Evolutionary conservation across 768 basidiomycete genomes (phyloP).

Genomic region (Tricholoma flavovirens): DNA sequence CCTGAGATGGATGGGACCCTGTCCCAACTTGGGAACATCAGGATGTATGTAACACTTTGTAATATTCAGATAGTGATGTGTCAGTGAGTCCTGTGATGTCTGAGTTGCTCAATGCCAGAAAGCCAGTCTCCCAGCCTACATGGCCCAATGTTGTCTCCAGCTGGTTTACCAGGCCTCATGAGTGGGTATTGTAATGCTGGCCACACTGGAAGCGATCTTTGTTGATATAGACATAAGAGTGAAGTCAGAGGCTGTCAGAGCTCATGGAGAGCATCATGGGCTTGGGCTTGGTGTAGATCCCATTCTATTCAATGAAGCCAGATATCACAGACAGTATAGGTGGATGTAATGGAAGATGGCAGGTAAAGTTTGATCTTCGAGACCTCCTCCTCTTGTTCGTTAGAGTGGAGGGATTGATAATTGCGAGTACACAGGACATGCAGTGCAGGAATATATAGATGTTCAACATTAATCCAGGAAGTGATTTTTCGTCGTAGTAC

Average conservation of each 20-base stretch:
- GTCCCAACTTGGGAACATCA: no score
- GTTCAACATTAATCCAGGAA: conserved; percentile 4
- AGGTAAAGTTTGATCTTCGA: background rate
- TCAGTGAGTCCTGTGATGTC: no score
- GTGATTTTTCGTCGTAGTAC: background rate
- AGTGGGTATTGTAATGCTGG: background rate
- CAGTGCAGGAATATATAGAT: background rate
- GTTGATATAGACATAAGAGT: background rate
- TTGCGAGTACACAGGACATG: background rate
- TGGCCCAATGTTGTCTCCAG: background rate
- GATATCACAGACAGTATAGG: background rate
- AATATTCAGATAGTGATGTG: no score
- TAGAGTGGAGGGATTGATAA: background rate
- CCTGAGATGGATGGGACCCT: no score
- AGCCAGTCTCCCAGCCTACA: no score
- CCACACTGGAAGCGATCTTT: background rate
- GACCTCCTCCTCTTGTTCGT: background rate
- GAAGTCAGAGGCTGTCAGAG: background rate
- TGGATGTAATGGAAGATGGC: background rate
- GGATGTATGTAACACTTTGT: no score
- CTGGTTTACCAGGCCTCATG: background rate
- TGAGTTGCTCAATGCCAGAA: no score
- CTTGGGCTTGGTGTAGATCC: background rate
- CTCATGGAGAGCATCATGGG: no score
- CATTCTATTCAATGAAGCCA: background rate